These are phyloP conservation scores for Candida dubliniensis DNA, from an alignment of 1,139 yeast genomes.

Conservation along the genomic window DNA sequence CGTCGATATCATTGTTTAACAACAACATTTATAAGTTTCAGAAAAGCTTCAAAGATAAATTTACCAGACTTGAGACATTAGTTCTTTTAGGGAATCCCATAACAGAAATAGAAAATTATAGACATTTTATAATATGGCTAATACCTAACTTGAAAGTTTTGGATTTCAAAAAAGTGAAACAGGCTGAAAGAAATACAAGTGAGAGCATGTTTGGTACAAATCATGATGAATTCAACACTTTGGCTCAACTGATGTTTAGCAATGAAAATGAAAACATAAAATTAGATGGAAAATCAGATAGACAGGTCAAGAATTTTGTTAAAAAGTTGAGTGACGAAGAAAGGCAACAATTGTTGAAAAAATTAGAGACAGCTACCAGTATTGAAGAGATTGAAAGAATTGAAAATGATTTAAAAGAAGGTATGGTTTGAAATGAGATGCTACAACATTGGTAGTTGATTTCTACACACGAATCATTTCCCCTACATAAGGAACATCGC, in stretches of 20 bases:
- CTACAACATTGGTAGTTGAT: neutral
- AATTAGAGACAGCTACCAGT: constrained; percentile 62
- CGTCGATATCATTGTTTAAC: constrained; percentile 50
- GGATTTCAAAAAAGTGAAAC: constrained; percentile 65
- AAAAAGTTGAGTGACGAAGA: constrained; percentile 56
- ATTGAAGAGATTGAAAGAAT: constrained; percentile 74
- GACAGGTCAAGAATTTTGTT: constrained; percentile 12
- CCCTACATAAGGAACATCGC: too few relatives aligned
- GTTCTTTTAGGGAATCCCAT: constrained; percentile 65
- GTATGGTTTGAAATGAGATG: constrained; percentile 5
- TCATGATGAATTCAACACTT: constrained; percentile 12
- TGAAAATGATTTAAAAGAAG: constrained; percentile 35
- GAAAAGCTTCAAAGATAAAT: constrained; percentile 34
- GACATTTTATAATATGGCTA: constrained; percentile 59
- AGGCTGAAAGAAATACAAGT: constrained; percentile 51
- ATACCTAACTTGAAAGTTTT: constrained; percentile 62
- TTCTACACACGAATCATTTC: too few relatives aligned
- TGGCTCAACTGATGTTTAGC: constrained; percentile 11
- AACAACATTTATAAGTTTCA: constrained; percentile 41
- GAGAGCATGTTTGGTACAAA: constrained; percentile 44
- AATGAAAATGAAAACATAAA: too few relatives aligned
- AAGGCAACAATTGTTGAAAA: constrained; percentile 47
- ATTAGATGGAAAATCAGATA: constrained; percentile 4
- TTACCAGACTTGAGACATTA: constrained; percentile 46
- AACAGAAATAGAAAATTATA: constrained; percentile 51